phyloP scores from a whole-genome alignment of 2,329 filamentous ascomycete species.

The Penicillium sp. region DNA sequence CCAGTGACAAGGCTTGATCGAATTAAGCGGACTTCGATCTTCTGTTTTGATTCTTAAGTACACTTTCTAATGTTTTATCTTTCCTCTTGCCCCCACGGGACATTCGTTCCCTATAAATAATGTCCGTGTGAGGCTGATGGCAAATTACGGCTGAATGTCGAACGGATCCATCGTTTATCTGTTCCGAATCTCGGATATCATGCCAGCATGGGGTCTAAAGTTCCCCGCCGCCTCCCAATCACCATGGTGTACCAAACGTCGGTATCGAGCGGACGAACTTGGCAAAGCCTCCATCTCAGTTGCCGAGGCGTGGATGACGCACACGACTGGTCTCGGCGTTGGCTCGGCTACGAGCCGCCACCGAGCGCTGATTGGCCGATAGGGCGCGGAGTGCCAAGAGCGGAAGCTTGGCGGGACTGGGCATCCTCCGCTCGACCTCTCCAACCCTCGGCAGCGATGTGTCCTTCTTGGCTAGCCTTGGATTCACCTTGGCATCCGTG shows the following conservation, averaged over 20 bases:
- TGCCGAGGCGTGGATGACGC: slow-evolving; percentile 17
- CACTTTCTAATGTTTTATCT: slow-evolving; percentile 7
- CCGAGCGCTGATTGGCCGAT: slow-evolving; percentile 2
- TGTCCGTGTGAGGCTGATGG: slow-evolving; percentile 8
- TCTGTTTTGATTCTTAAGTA: slow-evolving; percentile 11
- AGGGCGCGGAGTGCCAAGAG: slow-evolving; percentile 21
- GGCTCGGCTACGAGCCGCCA: slow-evolving; percentile 10
- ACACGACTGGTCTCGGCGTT: slow-evolving; percentile 22
- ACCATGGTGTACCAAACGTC: slow-evolving; percentile 4
- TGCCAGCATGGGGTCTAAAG: slow-evolving; percentile 13
- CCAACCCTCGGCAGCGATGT: slow-evolving; percentile 7
- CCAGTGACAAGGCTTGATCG: slow-evolving; percentile 5
- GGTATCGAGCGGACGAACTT: slow-evolving; percentile 14
- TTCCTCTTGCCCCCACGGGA: slow-evolving; percentile 4
- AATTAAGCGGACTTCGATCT: slow-evolving; percentile 12
- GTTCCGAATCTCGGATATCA: slow-evolving; percentile 5
- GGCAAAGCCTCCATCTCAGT: slow-evolving; percentile 5
- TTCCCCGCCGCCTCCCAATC: slow-evolving; percentile 13
- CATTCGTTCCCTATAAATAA: slow-evolving; percentile 19
- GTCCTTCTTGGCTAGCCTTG: slow-evolving; percentile 22
- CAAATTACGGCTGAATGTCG: slow-evolving; percentile 7
- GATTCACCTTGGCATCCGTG: slow-evolving; percentile 15
- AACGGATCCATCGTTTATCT: slow-evolving; percentile 1
- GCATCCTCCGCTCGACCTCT: slow-evolving; percentile 11
- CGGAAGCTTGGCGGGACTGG: slow-evolving; percentile 18